Evolutionary conservation across 1,284 basidiomycete species (phyloP), one percentile per base, ranked within the genome.

Genomic region (Papiliotrema nemorosa): DNA sequence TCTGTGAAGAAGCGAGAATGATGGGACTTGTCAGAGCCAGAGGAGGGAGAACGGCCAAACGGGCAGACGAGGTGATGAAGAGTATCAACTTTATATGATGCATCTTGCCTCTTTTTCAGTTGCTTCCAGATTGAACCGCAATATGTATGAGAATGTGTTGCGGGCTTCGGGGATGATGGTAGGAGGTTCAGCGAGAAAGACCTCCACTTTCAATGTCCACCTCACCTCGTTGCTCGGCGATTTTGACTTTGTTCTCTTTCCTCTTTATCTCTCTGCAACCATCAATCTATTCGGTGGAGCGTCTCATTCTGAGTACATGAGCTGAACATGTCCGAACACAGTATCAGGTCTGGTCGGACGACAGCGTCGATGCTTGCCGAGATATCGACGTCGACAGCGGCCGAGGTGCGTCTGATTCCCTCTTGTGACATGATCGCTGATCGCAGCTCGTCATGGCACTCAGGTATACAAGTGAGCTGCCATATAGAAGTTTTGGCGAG

Each of bases 1-100:
- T 70, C 55, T 65, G 66, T 25, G 67, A 70, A 41, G 70, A 73
- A 44, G 63, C 69, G 10, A 58, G 69, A 39, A 70, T 71, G 66
- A 39, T 71, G 24, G 70, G 70, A 1, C 47, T 73, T 24, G 64
- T 73, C 12, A 47, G 69, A 20, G 67, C 66, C 2, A 59, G 61
- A 31, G 69, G 64, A 3, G 60, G 57, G 31, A 52, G 56, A 3
- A 46, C 55, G 2, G 49, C 60, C 13, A 57, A 55, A 33, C 42
- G 62, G 29, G 60, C 59, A 10, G 70, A 72, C 45, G 70, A 72
- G 50, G 68, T 72, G 3, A 58, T 65, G 31, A 72, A 70, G 56
- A 59, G 63, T 33, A 58, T 67, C 16, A 56, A 59, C 27, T 25
- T 71, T 43, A 54, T 68, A 7, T 37, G 35, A 37, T n/a, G n/a